phyloP scores from a whole-genome alignment of 1,284 basidiomycete genomes.

The Mrakiaceae sp. region DNA sequence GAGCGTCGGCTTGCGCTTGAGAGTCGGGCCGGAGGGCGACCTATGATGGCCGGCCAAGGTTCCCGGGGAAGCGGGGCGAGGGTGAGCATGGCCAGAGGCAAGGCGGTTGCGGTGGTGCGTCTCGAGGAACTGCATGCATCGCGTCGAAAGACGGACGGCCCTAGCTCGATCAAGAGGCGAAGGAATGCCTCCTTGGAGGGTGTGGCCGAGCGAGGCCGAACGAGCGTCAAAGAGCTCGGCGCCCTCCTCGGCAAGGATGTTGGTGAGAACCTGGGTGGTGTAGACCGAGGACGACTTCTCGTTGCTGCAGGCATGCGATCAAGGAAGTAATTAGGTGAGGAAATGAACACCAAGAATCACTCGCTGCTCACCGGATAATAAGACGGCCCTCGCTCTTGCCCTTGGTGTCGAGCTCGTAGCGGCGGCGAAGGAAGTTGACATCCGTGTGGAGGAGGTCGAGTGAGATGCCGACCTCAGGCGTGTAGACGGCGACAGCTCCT shows the following conservation, averaged over 20 bases:
- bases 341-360: neutral
- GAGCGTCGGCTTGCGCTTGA: slow-evolving; percentile 39
- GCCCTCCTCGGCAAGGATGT: slow-evolving; percentile 91
- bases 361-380: slow-evolving; percentile 58
- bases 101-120: slow-evolving; percentile 39
- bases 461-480: slow-evolving; percentile 79
- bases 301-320: slow-evolving; percentile 44
- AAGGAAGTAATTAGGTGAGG: neutral
- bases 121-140: slow-evolving; percentile 92
- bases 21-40: slow-evolving; percentile 19
- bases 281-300: slow-evolving; percentile 82
- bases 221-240: slow-evolving; percentile 84
- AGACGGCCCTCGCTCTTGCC: slow-evolving; percentile 87
- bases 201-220: slow-evolving; percentile 87
- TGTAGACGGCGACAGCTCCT: slow-evolving; percentile 87
- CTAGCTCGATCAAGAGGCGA: slow-evolving; percentile 88
- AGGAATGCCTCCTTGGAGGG: slow-evolving; percentile 87
- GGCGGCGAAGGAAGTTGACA: slow-evolving; percentile 75
- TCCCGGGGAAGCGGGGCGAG: slow-evolving; percentile 21
- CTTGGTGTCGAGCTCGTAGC: slow-evolving; percentile 75
- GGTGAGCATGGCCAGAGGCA: neutral
- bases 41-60: slow-evolving; percentile 13
- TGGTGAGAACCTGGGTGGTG: slow-evolving; percentile 81
- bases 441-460: slow-evolving; percentile 72
- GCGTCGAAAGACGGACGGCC: slow-evolving; percentile 76